Percentiles rank a stretch among this genome's conserved stretches.
These are phyloP conservation scores for Pseudoperonospora humuli DNA, from an alignment of 352 stramenopile genomes.

Conservation along the genomic window DNA sequence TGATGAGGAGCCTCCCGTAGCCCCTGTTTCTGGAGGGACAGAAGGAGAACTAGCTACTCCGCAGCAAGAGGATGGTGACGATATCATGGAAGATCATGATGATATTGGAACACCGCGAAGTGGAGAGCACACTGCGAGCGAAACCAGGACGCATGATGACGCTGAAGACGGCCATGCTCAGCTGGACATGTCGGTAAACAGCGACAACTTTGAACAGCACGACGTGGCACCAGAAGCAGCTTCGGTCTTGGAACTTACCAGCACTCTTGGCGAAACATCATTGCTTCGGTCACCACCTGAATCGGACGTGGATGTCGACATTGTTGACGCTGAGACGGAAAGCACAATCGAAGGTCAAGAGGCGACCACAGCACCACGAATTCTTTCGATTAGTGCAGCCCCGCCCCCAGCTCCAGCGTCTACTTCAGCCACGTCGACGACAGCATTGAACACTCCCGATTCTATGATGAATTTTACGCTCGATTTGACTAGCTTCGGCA, in stretches of 20 bases:
- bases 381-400: constrained; percentile 1
- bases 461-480: constrained; percentile 82
- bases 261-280: constrained; percentile 74
- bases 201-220: constrained; percentile 6
- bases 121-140: constrained; percentile 32
- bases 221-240: constrained; percentile 44
- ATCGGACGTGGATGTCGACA: constrained; percentile 42
- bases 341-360: constrained; percentile 23
- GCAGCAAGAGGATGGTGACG: constrained; percentile 12
- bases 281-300: constrained; percentile 66
- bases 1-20: constrained; percentile 20
- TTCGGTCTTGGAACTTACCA: constrained; percentile 77
- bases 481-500: constrained; percentile 54
- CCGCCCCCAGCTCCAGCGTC: constrained; percentile 31
- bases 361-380: neutral
- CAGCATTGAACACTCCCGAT: constrained; percentile 13
- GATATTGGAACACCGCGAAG: constrained; percentile 17
- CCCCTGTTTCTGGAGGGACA: neutral
- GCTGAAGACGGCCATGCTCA: constrained; percentile 3
- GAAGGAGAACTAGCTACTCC: constrained; percentile 10
- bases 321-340: constrained; percentile 31
- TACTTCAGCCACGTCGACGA: constrained; percentile 9
- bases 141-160: constrained; percentile 10
- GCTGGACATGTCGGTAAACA: constrained; percentile 1
- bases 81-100: constrained; percentile 17